These are phyloP conservation scores for Carex pumila DNA, from an alignment of 176 grass and related monocot species.

Conservation along the genomic window DNA sequence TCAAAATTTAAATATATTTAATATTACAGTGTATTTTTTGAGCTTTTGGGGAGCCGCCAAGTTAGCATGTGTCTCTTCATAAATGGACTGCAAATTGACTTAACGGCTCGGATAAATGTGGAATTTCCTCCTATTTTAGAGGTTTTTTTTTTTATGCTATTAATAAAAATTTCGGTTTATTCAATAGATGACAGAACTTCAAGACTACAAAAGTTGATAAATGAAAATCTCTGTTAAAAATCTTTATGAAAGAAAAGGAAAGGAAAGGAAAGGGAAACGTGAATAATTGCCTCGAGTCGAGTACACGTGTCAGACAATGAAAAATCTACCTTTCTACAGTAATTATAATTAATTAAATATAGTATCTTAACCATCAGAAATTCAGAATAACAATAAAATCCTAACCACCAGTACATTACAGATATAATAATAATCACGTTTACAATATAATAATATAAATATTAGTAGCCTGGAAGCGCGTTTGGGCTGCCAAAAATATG, in stretches of 20 bases:
- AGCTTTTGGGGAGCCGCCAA: too few species aligned
- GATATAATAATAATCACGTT: not conserved
- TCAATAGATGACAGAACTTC: too few species aligned
- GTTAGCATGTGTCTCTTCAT: too few species aligned
- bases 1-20: too few species aligned
- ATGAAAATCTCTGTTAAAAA: not conserved
- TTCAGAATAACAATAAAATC: constrained; percentile 1
- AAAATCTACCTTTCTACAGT: not conserved
- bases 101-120: too few species aligned
- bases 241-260: not conserved
- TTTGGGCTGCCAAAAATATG: not conserved
- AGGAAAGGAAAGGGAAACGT: not conserved
- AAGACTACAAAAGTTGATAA: not conserved
- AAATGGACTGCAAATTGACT: too few species aligned
- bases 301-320: not conserved
- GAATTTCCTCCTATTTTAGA: too few species aligned
- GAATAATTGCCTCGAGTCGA: not conserved
- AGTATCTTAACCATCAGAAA: not conserved
- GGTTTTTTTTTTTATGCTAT: too few species aligned
- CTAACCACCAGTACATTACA: constrained; percentile 4
- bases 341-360: not conserved
- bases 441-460: not conserved
- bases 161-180: too few species aligned
- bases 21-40: too few species aligned
- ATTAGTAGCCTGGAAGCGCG: constrained; percentile 16